phyloP scores from a whole-genome alignment of 1,284 basidiomycete genomes.

The Takashimella tepidaria region DNA sequence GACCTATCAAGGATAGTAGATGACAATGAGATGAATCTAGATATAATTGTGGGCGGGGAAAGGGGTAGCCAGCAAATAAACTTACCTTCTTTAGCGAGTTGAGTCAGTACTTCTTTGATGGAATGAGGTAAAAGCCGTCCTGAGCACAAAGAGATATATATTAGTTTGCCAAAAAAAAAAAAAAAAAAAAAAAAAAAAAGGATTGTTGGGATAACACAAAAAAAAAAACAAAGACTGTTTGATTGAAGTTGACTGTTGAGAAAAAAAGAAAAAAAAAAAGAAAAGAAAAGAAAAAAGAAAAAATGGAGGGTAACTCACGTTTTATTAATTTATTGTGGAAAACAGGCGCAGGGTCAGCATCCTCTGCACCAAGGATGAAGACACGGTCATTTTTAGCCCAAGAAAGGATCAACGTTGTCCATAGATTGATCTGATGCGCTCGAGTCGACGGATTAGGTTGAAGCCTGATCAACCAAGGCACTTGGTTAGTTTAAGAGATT shows the following conservation, averaged over 20 bases:
- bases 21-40: conserved; percentile 2
- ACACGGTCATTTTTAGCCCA: conserved; percentile 47
- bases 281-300: too few species aligned
- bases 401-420: conserved; percentile 49
- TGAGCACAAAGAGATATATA: conserved; percentile 4
- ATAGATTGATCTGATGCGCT: conserved; percentile 49
- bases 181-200: too few species aligned
- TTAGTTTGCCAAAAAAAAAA: too few species aligned
- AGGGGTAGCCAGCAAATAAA: background rate
- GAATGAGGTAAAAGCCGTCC: conserved; percentile 31
- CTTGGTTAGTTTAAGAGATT: background rate
- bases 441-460: conserved; percentile 52
- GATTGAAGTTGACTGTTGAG: background rate
- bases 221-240: background rate
- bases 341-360: conserved; percentile 29
- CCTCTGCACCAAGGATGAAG: conserved; percentile 46
- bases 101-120: conserved; percentile 28
- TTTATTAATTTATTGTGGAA: conserved; percentile 43
- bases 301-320: conserved; percentile 38
- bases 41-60: background rate
- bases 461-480: conserved; percentile 25
- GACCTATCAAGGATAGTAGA: conserved; percentile 19
- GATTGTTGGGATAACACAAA: background rate
- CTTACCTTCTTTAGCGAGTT: conserved; percentile 43
- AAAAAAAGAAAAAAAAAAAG: too few species aligned